phyloP scores from a whole-genome alignment of 495 filamentous ascomycete species.

The Tuber melanosporum region DNA sequence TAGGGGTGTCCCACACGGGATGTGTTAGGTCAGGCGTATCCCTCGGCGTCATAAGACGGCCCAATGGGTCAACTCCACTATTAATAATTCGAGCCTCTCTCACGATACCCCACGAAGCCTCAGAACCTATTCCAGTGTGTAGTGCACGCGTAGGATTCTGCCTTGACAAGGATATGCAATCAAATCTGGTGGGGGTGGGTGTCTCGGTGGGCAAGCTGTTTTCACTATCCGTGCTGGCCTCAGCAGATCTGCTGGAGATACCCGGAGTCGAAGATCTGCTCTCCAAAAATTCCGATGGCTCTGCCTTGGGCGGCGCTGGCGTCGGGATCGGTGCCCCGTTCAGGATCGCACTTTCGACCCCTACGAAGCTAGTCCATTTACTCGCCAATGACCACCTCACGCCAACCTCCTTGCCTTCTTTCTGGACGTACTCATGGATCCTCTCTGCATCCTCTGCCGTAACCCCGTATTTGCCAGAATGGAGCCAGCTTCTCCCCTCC shows the following conservation, averaged over 20 bases:
- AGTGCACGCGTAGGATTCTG: not conserved
- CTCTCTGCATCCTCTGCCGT: slow-evolving; percentile 45
- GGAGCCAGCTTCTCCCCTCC: slow-evolving; percentile 60
- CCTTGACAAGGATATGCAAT: not conserved
- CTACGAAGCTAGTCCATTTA: slow-evolving; percentile 65
- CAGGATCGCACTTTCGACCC: slow-evolving; percentile 49
- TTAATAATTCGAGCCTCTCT: not conserved
- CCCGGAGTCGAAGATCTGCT: not conserved
- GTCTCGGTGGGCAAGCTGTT: not conserved
- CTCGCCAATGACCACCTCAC: slow-evolving; percentile 58
- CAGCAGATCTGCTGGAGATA: not conserved
- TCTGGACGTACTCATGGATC: slow-evolving; percentile 54
- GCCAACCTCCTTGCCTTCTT: slow-evolving; percentile 59
- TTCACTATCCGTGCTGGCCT: not conserved
- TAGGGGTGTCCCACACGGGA: not conserved
- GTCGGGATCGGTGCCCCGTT: slow-evolving; percentile 15
- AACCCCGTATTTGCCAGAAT: slow-evolving; percentile 11
- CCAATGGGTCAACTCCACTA: not conserved
- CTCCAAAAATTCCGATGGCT: not conserved
- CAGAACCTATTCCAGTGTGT: not conserved
- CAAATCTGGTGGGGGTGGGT: not conserved
- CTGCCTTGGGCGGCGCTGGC: not conserved
- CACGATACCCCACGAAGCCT: not conserved
- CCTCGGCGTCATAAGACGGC: not conserved
- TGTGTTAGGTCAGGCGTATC: not conserved